Evolutionary conservation across 768 basidiomycete genomes (phyloP), one percentile per base, ranked within the genome.

Genomic region (Russula dissimulans): DNA sequence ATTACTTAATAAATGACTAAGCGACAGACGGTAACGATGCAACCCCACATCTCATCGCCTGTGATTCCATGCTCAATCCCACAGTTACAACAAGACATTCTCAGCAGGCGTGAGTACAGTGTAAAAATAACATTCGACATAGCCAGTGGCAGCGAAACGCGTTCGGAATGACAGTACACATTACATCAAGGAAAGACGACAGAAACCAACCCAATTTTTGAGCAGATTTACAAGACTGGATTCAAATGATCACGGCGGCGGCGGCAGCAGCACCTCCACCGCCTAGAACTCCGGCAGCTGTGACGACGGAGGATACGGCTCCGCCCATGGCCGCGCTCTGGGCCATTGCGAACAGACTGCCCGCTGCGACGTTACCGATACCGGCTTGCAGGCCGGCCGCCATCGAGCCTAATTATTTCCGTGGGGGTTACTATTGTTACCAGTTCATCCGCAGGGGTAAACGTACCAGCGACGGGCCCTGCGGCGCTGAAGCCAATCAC

Each of bases 311-410:
- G 5, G 50, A 38, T n/a, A 38, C 17, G 9, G 32, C 50, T 15
- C 62, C 62, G 2, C 59, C 59, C 55, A 57, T 64, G 6, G 54
- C 49, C 10, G 48, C 26, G 14, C 59, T 57, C 22, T 64, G 62
- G 17, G 31, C 41, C 0, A 2, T 8, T 10, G 59, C 59, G 32
- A 64, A 57, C 17, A 48, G 7, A 34, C 59, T 61, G 3, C 54
- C 59, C 1, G 54, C 54, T 7, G 11, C 59, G 32, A 61, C 54
- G 18, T 56, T 56, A 4, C 54, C 59, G 17, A 61, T 56, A 9
- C 41, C 18, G 12, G 62, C 32, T 18, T 64, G 59, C 1, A 53
- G 52, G 1, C 11, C 39, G 4, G 59, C 49, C 3, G 62, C 54
- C 0, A 60, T 18, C 3, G 59, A 18, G 22, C 59, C 62, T 56